phyloP scores from a whole-genome alignment of 228 moss, liverwort and hornwort genomes.

The Sphagnum fallax region DNA sequence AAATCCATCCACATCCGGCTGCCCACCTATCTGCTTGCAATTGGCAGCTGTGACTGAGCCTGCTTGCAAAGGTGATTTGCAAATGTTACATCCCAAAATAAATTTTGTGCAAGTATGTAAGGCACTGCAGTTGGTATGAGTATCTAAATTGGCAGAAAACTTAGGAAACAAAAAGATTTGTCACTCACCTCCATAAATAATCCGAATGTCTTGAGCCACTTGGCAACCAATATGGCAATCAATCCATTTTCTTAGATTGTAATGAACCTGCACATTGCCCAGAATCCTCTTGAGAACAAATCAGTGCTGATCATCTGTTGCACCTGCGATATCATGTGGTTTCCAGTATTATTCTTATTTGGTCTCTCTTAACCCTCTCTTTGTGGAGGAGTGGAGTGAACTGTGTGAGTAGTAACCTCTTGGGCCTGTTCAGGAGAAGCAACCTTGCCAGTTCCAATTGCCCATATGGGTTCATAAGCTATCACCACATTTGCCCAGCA shows the following conservation, averaged over 20 bases:
- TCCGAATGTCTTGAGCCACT: conserved; percentile 41
- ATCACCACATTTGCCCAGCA: conserved; percentile 58
- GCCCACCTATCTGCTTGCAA: conserved; percentile 42
- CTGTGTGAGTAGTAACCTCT: conserved; percentile 17
- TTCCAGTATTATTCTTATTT: no score
- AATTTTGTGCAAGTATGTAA: no score
- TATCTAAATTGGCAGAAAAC: no score
- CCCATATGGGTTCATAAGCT: conserved; percentile 65
- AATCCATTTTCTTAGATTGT: conserved; percentile 39
- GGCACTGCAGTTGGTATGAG: no score
- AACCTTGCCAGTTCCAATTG: conserved; percentile 56
- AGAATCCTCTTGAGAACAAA: neutral
- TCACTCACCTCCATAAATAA: conserved; percentile 48
- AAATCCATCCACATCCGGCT: conserved; percentile 59
- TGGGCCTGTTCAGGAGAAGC: conserved; percentile 56
- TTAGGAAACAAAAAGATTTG: no score
- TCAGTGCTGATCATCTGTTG: no score
- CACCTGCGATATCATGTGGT: no score
- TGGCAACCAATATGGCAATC: conserved; percentile 31
- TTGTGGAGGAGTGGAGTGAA: no score
- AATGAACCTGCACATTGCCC: conserved; percentile 21
- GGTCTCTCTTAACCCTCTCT: no score
- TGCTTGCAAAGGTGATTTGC: neutral
- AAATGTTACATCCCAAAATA: neutral
- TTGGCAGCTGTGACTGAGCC: conserved; percentile 56